Evolutionary conservation across 371 early-diverging fungal genomes (phyloP).

Genomic region (Funneliformis caledonium): DNA sequence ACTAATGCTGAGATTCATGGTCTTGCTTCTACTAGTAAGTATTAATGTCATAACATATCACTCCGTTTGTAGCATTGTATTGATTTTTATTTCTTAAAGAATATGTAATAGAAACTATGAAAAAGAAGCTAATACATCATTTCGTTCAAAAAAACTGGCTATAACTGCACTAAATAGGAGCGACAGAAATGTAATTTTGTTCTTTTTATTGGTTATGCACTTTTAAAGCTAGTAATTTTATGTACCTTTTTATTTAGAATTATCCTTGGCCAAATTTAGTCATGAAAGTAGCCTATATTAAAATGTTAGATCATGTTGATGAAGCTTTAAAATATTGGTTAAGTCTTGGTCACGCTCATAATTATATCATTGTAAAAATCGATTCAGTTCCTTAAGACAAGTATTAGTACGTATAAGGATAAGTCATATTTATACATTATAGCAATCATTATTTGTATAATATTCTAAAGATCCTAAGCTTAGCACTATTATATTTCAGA

Average conservation of each 20-base stretch:
- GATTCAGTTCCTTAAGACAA: conserved; percentile 23
- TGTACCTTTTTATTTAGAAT: conserved; percentile 12
- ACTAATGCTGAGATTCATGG: conserved; percentile 12
- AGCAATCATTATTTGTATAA: conserved; percentile 31
- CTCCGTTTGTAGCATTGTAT: neutral
- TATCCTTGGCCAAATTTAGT: conserved; percentile 20
- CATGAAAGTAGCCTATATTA: conserved; percentile 29
- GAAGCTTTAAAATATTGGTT: conserved; percentile 29
- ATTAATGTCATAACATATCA: conserved; percentile 25
- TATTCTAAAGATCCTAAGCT: conserved; percentile 23
- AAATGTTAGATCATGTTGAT: conserved; percentile 27
- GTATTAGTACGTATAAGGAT: conserved; percentile 11
- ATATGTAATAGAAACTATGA: conserved; percentile 15
- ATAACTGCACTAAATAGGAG: conserved; percentile 26
- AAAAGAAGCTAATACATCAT: conserved; percentile 29
- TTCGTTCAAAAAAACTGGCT: conserved; percentile 24
- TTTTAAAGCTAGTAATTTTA: conserved; percentile 32
- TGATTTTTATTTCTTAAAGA: conserved; percentile 36
- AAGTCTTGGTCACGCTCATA: conserved; percentile 26
- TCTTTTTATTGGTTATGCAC: conserved; percentile 32
- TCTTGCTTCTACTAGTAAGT: conserved; percentile 32
- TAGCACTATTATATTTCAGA: conserved; percentile 19
- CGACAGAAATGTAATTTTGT: conserved; percentile 33
- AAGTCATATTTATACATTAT: conserved; percentile 33
- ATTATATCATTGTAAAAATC: conserved; percentile 35